A percentile compares a stretch with the other conserved stretches of the same genome.
Conservation (phyloP, 2,329 filamentous ascomycete genomes). For the Clarireedia hainanense region DNA sequence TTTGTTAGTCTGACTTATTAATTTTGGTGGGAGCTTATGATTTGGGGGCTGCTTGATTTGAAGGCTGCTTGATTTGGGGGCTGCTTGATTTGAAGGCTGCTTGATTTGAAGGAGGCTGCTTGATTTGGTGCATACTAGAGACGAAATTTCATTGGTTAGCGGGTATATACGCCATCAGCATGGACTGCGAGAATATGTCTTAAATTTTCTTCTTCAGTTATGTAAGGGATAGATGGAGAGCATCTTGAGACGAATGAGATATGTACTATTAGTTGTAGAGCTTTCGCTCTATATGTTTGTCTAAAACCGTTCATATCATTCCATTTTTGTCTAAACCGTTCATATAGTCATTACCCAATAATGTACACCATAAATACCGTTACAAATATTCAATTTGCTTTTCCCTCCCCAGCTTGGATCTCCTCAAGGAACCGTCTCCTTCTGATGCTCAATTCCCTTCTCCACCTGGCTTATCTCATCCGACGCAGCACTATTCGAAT, state of each 20-base stretch:
- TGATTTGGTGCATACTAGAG: too few relatives aligned
- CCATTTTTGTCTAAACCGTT: too few relatives aligned
- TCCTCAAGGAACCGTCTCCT: not conserved
- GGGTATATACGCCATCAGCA: too few relatives aligned
- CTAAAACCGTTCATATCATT: too few relatives aligned
- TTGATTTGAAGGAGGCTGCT: too few relatives aligned
- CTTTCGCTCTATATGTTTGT: too few relatives aligned
- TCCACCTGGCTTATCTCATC: not conserved
- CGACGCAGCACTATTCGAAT: constrained; percentile 3
- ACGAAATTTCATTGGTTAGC: too few relatives aligned
- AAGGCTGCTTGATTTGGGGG: not conserved
- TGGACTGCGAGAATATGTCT: too few relatives aligned
- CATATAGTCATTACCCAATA: too few relatives aligned
- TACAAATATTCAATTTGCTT: too few relatives aligned
- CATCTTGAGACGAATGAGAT: not conserved
- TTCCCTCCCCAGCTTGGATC: not conserved
- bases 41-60: not conserved
- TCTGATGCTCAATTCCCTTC: not conserved
- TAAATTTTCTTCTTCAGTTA: too few relatives aligned
- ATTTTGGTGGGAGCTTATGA: not conserved
- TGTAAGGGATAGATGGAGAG: not conserved
- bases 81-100: not conserved
- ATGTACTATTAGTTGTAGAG: not conserved
- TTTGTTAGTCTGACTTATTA: constrained; percentile 1
- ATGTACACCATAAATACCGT: not conserved